Percentiles rank a stretch among this genome's conserved stretches.
These are phyloP conservation scores for Pelargonium exstipulatum DNA, from an alignment of 441 rosid genomes.

Conservation along the genomic window DNA sequence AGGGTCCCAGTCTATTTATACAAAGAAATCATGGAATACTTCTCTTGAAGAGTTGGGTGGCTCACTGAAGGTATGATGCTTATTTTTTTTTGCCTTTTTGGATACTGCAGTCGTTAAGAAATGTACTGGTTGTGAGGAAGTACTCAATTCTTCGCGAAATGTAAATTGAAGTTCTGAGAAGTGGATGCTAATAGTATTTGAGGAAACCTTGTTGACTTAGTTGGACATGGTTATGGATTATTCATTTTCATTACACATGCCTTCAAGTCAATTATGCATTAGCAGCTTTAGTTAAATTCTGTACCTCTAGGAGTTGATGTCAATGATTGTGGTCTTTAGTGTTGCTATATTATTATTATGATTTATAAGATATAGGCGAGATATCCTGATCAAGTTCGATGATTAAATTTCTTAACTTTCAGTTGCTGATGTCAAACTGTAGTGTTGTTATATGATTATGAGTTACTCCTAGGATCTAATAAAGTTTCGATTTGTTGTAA, in stretches of 20 bases:
- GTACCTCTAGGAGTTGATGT: too few relatives aligned
- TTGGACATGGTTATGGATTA: too few relatives aligned
- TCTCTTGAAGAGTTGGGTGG: conserved; percentile 47
- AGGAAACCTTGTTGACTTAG: background rate
- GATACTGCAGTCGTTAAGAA: background rate
- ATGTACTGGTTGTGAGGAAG: background rate
- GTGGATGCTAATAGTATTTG: background rate
- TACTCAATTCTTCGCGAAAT: conserved; percentile 9
- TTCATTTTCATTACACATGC: too few relatives aligned
- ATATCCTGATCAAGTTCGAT: too few relatives aligned
- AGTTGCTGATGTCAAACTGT: too few relatives aligned
- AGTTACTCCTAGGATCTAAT: background rate
- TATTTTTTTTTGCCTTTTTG: background rate
- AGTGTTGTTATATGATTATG: too few relatives aligned
- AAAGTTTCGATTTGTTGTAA: background rate
- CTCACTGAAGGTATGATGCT: conserved; percentile 50
- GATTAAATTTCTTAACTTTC: too few relatives aligned
- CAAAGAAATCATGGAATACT: conserved; percentile 32
- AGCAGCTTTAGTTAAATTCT: too few relatives aligned
- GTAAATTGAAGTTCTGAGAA: background rate
- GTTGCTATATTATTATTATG: too few relatives aligned
- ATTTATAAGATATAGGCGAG: too few relatives aligned
- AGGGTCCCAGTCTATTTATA: conserved; percentile 40
- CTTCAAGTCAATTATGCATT: too few relatives aligned
- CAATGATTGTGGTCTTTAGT: too few relatives aligned